Percentiles rank a stretch among this genome's conserved stretches.
These are phyloP conservation scores for Neurospora crassa DNA, from an alignment of 2,329 filamentous ascomycete species.

Conservation along the genomic window DNA sequence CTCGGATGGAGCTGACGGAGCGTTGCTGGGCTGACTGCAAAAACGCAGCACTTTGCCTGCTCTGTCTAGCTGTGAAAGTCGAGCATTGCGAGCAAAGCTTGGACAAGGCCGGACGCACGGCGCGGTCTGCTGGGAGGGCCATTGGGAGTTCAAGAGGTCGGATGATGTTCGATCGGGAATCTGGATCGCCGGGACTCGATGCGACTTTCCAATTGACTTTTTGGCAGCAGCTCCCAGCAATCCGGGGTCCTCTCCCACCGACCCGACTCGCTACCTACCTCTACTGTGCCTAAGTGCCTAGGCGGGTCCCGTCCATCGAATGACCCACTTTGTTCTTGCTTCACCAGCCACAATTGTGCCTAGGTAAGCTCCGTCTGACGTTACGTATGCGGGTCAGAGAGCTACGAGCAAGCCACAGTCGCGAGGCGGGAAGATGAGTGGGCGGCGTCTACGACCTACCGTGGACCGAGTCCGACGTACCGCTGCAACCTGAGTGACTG, in stretches of 20 bases:
- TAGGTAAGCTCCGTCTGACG: background rate
- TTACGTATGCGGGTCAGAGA: background rate
- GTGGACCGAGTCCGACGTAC: background rate
- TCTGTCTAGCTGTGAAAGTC: slow-evolving; percentile 20
- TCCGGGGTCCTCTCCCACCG: background rate
- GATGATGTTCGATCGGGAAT: background rate
- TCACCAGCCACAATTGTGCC: background rate
- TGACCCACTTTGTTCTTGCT: background rate
- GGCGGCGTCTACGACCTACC: too few species aligned
- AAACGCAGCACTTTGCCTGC: slow-evolving; percentile 18
- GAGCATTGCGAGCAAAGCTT: slow-evolving; percentile 33
- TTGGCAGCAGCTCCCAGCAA: background rate
- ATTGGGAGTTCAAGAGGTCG: slow-evolving; percentile 7
- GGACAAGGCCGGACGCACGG: slow-evolving; percentile 29
- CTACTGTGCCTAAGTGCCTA: too few species aligned
- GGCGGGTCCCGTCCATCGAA: background rate
- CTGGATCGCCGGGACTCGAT: background rate
- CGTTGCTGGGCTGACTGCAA: slow-evolving; percentile 11
- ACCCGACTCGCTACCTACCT: too few species aligned
- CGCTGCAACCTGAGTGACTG: background rate
- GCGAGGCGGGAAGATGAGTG: too few species aligned
- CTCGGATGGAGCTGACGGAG: slow-evolving; percentile 9
- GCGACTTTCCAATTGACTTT: background rate
- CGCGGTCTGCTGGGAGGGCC: slow-evolving; percentile 25
- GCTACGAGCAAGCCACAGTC: background rate